These are phyloP conservation scores for Sutorius australiensis DNA, from an alignment of 768 basidiomycete species.

Conservation along the genomic window DNA sequence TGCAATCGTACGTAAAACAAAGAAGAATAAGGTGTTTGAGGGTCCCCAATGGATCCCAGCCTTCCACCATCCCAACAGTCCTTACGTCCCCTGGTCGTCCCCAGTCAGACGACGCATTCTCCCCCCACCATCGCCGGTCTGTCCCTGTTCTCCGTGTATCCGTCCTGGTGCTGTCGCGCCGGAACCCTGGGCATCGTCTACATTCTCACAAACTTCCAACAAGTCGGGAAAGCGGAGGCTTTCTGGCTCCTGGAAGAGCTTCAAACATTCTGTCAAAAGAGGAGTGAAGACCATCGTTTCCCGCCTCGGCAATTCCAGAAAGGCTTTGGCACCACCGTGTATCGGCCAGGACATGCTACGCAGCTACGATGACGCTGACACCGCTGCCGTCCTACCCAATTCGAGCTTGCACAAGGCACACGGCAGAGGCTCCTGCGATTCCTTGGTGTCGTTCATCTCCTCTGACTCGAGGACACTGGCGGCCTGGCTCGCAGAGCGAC, in stretches of 20 bases:
- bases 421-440: constrained; percentile 18
- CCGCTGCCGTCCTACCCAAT: neutral
- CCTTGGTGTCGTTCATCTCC: constrained; percentile 29
- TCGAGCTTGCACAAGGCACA: constrained; percentile 3
- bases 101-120: constrained; percentile 41
- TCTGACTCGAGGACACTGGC: constrained; percentile 33
- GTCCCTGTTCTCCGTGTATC: constrained; percentile 34
- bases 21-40: constrained; percentile 21
- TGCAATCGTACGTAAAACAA: constrained; percentile 11
- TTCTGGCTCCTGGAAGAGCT: constrained; percentile 30
- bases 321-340: constrained; percentile 11
- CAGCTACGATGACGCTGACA: constrained; percentile 5
- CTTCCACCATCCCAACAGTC: constrained; percentile 49
- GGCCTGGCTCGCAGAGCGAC: constrained; percentile 40
- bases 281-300: constrained; percentile 22
- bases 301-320: constrained; percentile 14
- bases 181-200: constrained; percentile 35
- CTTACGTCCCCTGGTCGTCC: constrained; percentile 51
- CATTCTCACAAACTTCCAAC: constrained; percentile 16
- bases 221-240: constrained; percentile 18
- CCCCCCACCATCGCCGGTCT: constrained; percentile 35
- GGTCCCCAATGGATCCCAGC: constrained; percentile 36
- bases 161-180: constrained; percentile 41
- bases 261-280: constrained; percentile 30
- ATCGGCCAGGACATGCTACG: constrained; percentile 7